Evolutionary conservation across 345 rosid species (phyloP), one percentile per base, ranked within the genome.

Genomic region (Diplotaxis tenuifolia): DNA sequence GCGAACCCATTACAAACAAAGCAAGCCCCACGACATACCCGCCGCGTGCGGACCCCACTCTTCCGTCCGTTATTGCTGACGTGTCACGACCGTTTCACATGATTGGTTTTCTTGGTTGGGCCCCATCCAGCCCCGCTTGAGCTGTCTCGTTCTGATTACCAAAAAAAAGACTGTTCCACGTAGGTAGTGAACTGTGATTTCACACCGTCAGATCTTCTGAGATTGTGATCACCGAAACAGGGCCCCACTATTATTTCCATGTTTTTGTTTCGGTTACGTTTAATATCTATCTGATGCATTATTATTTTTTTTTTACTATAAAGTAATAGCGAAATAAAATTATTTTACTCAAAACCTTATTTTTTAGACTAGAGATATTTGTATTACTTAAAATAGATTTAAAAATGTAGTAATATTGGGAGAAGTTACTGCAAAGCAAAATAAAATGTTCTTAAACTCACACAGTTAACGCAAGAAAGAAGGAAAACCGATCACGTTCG

Each of bases 81-180:
- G 82, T 89, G 96, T 75, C 74, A 16, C 6, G 58, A 80, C 76
- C 77, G 9, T 31, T 76, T 22, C 83, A 83, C 84, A 71, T 93
- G 92, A 86, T 87, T 83, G 91, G 93, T 61, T 75, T 68, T 82
- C 83, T 77, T 71, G 79, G 71, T 70, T 52, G 38, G 28, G 15
- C 23, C 77, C 31, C 58, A 18, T 78, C 80, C 96, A 78, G 83
- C 86, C 77, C 66, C 69, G 69, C 67, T 59, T 82, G 82, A 87
- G 91, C 92, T 90, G 94, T 80, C 89, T 80, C 21, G 36, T 61
- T 71, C 34, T 18, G 18, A 60, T 60, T 60, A 10, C 45, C 25
- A 2, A 31, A 40, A 23, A 18, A 45, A 12, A 9, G 6, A 71
- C 61, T 61, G 62, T 54, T 67, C 73, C 77, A 72, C 79, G 50